These are phyloP conservation scores for Beauveria pseudobassiana DNA, from an alignment of 2,329 filamentous ascomycete genomes.

Conservation along the genomic window DNA sequence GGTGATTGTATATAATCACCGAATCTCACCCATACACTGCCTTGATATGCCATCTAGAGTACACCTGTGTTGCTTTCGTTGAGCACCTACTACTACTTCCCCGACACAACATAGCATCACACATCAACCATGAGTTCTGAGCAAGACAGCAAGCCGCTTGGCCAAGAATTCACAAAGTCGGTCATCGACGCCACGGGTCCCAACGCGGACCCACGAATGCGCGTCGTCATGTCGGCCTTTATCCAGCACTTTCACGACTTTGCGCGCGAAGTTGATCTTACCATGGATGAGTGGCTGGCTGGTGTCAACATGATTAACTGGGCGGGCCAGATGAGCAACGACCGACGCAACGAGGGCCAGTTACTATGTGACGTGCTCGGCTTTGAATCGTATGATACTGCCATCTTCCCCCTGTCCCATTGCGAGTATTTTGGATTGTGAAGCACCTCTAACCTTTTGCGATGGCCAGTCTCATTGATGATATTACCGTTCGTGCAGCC, in stretches of 20 bases:
- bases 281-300: conserved; percentile 70
- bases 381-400: conserved; percentile 51
- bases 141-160: conserved; percentile 20
- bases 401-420: too few relatives aligned
- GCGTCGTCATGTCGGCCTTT: conserved; percentile 58
- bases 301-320: conserved; percentile 53
- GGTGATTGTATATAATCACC: neutral
- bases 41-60: too few relatives aligned
- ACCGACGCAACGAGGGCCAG: conserved; percentile 66
- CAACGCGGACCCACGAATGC: conserved; percentile 59
- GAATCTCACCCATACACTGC: neutral
- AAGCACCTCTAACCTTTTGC: neutral
- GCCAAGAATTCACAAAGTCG: conserved; percentile 56
- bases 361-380: conserved; percentile 67
- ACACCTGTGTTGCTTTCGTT: neutral
- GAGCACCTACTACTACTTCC: neutral
- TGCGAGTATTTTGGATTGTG: too few relatives aligned
- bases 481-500: conserved; percentile 63
- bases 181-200: conserved; percentile 71
- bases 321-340: conserved; percentile 61
- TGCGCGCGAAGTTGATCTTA: conserved; percentile 70
- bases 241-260: conserved; percentile 77
- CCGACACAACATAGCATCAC: neutral
- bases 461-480: conserved; percentile 54
- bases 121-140: conserved; percentile 4